Evolutionary conservation across 2,329 filamentous ascomycete species (phyloP).

Genomic region (Aspergillus nomiae): DNA sequence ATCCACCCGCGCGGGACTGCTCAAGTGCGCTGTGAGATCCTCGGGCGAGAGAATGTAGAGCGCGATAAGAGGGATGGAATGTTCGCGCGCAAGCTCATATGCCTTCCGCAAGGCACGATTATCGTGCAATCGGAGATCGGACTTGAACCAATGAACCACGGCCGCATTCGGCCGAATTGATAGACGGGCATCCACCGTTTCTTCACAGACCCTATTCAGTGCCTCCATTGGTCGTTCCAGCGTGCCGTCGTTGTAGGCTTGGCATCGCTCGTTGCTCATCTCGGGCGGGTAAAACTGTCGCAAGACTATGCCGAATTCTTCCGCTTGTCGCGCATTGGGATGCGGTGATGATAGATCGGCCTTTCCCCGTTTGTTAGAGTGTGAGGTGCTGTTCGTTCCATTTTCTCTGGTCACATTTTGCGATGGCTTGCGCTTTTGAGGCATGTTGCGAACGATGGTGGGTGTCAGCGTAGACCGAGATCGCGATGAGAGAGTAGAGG

Average conservation of each 20-base stretch:
- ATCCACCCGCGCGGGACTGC: constrained; percentile 72
- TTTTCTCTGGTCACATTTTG: constrained; percentile 3
- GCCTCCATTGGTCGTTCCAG: constrained; percentile 73
- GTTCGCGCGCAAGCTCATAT: constrained; percentile 64
- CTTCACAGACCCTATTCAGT: constrained; percentile 61
- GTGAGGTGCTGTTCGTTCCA: constrained; percentile 8
- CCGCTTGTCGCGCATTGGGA: constrained; percentile 42
- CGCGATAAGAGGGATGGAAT: constrained; percentile 71
- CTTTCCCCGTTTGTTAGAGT: constrained; percentile 22
- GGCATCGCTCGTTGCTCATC: constrained; percentile 78
- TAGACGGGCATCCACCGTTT: constrained; percentile 59
- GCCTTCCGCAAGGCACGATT: constrained; percentile 73
- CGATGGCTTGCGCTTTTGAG: constrained; percentile 28
- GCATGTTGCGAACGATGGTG: not conserved
- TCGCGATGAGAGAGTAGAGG: not conserved
- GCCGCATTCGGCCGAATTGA: constrained; percentile 58
- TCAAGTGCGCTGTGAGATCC: constrained; percentile 80
- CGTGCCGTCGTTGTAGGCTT: constrained; percentile 69
- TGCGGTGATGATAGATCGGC: constrained; percentile 27
- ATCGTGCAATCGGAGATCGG: constrained; percentile 72
- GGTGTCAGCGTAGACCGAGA: not conserved
- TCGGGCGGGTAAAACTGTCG: constrained; percentile 81
- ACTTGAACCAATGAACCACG: constrained; percentile 90
- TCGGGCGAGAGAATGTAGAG: constrained; percentile 81
- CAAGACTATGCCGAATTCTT: constrained; percentile 64